Base-by-base conservation (phyloP, 2,329 filamentous ascomycete species). In the Fusarium clavum region DNA sequence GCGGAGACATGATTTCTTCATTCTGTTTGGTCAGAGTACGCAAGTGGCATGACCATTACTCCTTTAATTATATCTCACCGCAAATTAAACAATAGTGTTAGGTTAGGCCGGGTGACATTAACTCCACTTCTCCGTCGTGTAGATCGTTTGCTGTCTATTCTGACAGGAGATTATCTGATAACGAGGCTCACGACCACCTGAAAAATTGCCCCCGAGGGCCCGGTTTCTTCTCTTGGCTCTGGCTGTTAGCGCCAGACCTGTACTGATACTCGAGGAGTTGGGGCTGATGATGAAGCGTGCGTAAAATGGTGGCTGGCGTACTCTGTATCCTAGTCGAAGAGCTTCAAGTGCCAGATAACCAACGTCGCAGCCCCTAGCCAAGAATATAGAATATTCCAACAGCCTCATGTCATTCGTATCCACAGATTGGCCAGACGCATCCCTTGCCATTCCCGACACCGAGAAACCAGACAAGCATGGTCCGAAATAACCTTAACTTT, bases 401-500 rank as follows among this genome's bases (percentile, higher is more conserved):
- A 11, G 8, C 12, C 12, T 24, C n/a, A 32, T 24, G 27, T 30
- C 27, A 7, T 49, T 14, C 13, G 9, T 4, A 4, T 25, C n/a
- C 4, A 13, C 18, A 20, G 25, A 20, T 25, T 51, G 34, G 34
- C 18, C 10, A 4, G 18, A n/a, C 18, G 10, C 18, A 38, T 51
- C 8, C 22, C 22, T 52, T 6, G 12, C 5, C 12, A 13, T 32
- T 52, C 30, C 32, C 48, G 34, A 16, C 7, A 25, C 11, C 18
- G 8, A 49, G 20, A 16, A 46, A 13, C 18, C 12, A 18, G 25
- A 46, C 20, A 46, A 20, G 34, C 34, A 29, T 24, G 10, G 10
- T 34, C 29, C 29, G 18, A 52, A 52, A 52, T 52, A 52, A 52
- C 48, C 48, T 52, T 52, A 52, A 52, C 16, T 40, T 34, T 27